Base-by-base conservation (phyloP, 495 filamentous ascomycete species). In the Chaetomidium leptoderma region DNA sequence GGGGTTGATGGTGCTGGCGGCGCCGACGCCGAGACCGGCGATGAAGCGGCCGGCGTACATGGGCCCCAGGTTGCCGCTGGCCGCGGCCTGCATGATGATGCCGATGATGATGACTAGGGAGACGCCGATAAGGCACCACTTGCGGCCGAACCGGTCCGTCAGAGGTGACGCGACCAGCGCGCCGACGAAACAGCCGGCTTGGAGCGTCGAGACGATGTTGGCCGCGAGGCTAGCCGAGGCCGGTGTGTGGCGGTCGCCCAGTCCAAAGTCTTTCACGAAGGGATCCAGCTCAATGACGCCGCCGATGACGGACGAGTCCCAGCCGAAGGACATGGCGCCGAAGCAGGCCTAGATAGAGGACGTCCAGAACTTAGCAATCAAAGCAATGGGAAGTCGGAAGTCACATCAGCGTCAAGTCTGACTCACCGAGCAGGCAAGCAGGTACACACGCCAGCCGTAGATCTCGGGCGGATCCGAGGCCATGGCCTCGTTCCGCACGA, bases 401-500 rank as follows among this genome's bases (percentile, higher is more conserved):
- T 2, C 23, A 17, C 4, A 35, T n/a, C 14, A 14, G 9, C 19
- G 16, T 24, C 21, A 7, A 44, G 2, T 6, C 3, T 13, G n/a
- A 71, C 80, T 66, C 57, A 87, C 84, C 46, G 86, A 87, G 56
- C 81, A 86, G 21, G 87, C 85, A 30, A 90, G 71, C 33, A 81
- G 68, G 60, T 84, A 89, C 19, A 87, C 84, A 55, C 86, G 81
- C 87, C 87, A 90, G 60, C 86, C 86, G 62, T 91, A 91, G 64
- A 91, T 88, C 74, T 91, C 84, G 54, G 77, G 78, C 11, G 88
- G 87, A 64, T 88, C 86, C 44, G 71, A 73, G 71, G 80, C 86
- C 84, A 90, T 90, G 42, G 88, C 83, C 59, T 90, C 86, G 82
- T 91, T 91, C 70, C 82, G 82, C 60, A 90, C 84, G 64, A 91